Evolutionary conservation across 2,329 filamentous ascomycete genomes (phyloP).

Genomic region (Talaromyces sp.): DNA sequence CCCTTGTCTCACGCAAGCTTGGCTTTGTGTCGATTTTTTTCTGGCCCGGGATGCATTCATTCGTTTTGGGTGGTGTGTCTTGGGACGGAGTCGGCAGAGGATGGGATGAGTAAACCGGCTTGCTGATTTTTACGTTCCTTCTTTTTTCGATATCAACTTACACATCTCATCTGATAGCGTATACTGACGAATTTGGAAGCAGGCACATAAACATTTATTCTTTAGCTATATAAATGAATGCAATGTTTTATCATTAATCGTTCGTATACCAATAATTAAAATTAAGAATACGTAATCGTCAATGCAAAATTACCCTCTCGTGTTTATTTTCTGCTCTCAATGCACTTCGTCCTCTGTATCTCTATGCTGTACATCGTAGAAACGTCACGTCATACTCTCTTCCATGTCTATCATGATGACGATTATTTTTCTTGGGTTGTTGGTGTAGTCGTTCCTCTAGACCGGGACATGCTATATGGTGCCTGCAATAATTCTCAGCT

Average conservation of each 20-base stretch:
- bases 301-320: not conserved
- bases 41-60: conserved; percentile 25
- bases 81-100: conserved; percentile 34
- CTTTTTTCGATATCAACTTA: not conserved
- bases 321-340: not conserved
- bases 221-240: not conserved
- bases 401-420: not conserved
- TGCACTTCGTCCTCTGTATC: not conserved
- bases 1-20: conserved; percentile 27
- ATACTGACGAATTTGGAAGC: not conserved
- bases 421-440: conserved; percentile 27
- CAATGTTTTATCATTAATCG: not conserved
- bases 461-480: conserved; percentile 68
- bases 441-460: conserved; percentile 62
- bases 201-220: not conserved
- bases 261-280: not conserved
- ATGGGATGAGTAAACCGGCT: conserved; percentile 46
- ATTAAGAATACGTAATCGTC: conserved; percentile 4
- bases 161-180: not conserved
- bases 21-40: conserved; percentile 34
- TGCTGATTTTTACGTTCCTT: conserved; percentile 28
- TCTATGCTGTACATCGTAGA: conserved; percentile 6
- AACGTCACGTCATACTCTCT: not conserved
- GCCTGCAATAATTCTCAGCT: conserved; percentile 46
- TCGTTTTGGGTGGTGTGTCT: conserved; percentile 38